These are phyloP conservation scores for Stagonosporopsis vannaccii DNA, from an alignment of 2,329 filamentous ascomycete species.

Conservation along the genomic window DNA sequence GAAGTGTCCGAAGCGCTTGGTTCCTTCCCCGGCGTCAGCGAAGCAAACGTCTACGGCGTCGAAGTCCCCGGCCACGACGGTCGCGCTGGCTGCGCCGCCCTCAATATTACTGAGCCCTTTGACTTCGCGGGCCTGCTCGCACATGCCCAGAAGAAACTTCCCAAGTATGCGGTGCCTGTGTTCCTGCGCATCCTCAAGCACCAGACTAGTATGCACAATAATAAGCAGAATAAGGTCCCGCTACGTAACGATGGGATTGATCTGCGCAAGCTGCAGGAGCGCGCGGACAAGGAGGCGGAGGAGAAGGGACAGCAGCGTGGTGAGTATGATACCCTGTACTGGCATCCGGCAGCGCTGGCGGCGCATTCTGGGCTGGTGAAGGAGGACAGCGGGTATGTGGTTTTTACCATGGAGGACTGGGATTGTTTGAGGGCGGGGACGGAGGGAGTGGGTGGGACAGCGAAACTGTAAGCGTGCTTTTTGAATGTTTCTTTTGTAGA, in stretches of 20 bases:
- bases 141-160: slow-evolving; percentile 66
- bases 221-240: slow-evolving; percentile 81
- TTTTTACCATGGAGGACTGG: slow-evolving; percentile 68
- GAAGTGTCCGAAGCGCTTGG: slow-evolving; percentile 57
- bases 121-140: slow-evolving; percentile 65
- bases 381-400: slow-evolving; percentile 60
- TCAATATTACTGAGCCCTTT: slow-evolving; percentile 62
- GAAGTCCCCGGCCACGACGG: slow-evolving; percentile 55
- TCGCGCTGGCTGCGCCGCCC: slow-evolving; percentile 64
- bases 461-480: slow-evolving; percentile 27
- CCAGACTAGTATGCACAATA: slow-evolving; percentile 72
- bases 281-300: slow-evolving; percentile 42
- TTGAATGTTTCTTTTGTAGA: not conserved
- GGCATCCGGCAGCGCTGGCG: slow-evolving; percentile 52
- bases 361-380: slow-evolving; percentile 43
- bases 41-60: slow-evolving; percentile 60
- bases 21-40: slow-evolving; percentile 53
- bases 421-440: slow-evolving; percentile 54
- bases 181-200: slow-evolving; percentile 70
- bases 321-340: slow-evolving; percentile 57
- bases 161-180: slow-evolving; percentile 77
- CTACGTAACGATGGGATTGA: slow-evolving; percentile 73
- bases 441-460: slow-evolving; percentile 8
- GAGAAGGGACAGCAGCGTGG: slow-evolving; percentile 47
- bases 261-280: slow-evolving; percentile 56